Evolutionary conservation across 331 rosid genomes (phyloP), one percentile per base, ranked within the genome.

Genomic region (Arachis monticola): DNA sequence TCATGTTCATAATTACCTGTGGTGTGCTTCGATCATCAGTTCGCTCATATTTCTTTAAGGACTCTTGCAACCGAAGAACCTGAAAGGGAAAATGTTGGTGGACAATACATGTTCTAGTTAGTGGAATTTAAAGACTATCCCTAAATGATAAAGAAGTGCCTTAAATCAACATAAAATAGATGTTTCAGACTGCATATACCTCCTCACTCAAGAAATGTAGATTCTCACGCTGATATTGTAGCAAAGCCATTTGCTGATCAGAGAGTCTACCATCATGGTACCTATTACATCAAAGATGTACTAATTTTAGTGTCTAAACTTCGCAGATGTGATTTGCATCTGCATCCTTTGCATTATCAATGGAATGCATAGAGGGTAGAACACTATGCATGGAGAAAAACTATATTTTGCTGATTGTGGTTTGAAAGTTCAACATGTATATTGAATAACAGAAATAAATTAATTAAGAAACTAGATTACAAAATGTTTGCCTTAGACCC

Each of bases 201-300:
- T 95, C 99, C 85, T 95, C 97, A 55, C 96, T 95, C 85, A 95
- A 75, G 78, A 92, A 92, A 87, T 95, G 99, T 82, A 95, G 98
- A 80, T 92, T 95, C 87, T 95, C 96, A 60, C 97, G 97, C 82
- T 95, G 99, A 66, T 95, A 95, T 85, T 95, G 99, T 88, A 95
- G 83, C 84, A 95, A 81, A 83, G 99, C 99, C 99, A 95, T 95
- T 84, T 95, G 99, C 82, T 95, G 96, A 90, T 95, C 98, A 58
- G 99, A 95, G 64, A 95, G 99, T 53, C 97, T 85, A 64, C 97
- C 89, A 65, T 92, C 98, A 83, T 90, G 90, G 83, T 89, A 95
- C 87, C 98, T 92, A 75, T 78, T 47, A 10, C 80, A 82, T 66
- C 83, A 82, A 82, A 84, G 75, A 30, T 67, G 75, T 72, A 55